A percentile compares a stretch with the other conserved stretches of the same genome.
Conservation (phyloP, 768 basidiomycete genomes). For the Hypholoma fasciculare region DNA sequence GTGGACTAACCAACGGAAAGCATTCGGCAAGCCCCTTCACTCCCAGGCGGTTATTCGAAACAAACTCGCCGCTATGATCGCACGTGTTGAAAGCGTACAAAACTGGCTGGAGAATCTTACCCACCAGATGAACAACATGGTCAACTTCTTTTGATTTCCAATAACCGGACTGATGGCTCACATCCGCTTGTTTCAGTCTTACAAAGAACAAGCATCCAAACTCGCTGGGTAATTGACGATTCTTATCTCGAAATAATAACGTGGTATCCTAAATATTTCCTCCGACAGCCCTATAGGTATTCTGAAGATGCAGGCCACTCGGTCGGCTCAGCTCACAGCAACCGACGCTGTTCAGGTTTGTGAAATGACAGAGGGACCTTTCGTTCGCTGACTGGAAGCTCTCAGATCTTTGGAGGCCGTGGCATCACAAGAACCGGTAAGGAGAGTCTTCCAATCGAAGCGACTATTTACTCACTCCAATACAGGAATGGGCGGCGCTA, state of each 20-base stretch:
- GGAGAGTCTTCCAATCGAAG: conserved; percentile 10
- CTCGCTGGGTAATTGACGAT: conserved; percentile 61
- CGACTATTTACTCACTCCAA: background rate
- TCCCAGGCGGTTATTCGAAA: conserved; percentile 86
- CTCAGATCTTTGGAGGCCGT: conserved; percentile 79
- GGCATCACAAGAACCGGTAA: conserved; percentile 81
- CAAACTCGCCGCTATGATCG: conserved; percentile 84
- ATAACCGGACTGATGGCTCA: background rate
- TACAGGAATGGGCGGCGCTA: conserved; percentile 58
- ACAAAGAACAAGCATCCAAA: conserved; percentile 73
- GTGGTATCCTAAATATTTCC: background rate
- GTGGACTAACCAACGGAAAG: conserved; percentile 87
- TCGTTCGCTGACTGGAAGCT: too few relatives aligned
- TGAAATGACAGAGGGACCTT: background rate
- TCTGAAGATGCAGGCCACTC: conserved; percentile 69
- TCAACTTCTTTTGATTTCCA: conserved; percentile 10
- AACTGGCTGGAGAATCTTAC: conserved; percentile 85
- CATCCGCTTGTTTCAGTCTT: conserved; percentile 36
- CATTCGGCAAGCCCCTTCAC: conserved; percentile 85
- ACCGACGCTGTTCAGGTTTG: conserved; percentile 66
- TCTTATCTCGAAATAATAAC: background rate
- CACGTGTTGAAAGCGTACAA: conserved; percentile 65
- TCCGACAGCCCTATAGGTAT: conserved; percentile 59
- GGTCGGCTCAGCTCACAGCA: conserved; percentile 63
- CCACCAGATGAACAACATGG: conserved; percentile 86